Conservation (phyloP, 352 stramenopile genomes). For the Pythium sukuiense region DNA sequence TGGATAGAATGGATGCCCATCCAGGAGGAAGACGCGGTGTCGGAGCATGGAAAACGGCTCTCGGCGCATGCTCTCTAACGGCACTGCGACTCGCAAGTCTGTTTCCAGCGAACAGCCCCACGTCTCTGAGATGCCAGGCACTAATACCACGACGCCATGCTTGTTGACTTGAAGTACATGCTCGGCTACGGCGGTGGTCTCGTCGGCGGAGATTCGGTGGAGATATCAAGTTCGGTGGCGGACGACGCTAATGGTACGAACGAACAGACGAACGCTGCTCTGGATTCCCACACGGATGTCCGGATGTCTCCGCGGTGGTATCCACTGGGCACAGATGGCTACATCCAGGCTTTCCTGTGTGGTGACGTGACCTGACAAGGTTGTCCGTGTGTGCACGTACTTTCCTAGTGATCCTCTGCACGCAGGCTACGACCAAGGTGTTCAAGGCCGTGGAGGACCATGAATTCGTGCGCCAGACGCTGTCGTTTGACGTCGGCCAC, state of each 20-base stretch:
- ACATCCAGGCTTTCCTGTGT: slow-evolving; percentile 1
- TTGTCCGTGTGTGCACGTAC: background rate
- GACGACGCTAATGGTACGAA: slow-evolving; percentile 46
- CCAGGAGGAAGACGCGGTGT: background rate
- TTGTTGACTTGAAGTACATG: slow-evolving; percentile 56
- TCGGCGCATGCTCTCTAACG: background rate
- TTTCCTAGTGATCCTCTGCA: slow-evolving; percentile 49
- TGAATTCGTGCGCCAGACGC: slow-evolving; percentile 53
- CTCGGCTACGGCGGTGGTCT: slow-evolving; percentile 82
- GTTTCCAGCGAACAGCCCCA: slow-evolving; percentile 1
- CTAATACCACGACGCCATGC: background rate
- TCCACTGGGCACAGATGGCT: slow-evolving; percentile 20
- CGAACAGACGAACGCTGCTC: slow-evolving; percentile 1
- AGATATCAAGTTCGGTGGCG: slow-evolving; percentile 53
- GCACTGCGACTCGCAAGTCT: background rate
- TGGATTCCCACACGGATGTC: slow-evolving; percentile 8
- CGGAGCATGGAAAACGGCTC: slow-evolving; percentile 1
- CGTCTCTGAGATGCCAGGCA: background rate
- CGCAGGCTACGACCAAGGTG: slow-evolving; percentile 87
- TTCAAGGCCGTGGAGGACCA: slow-evolving; percentile 63
- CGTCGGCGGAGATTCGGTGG: slow-evolving; percentile 70
- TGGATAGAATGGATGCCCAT: slow-evolving; percentile 2
- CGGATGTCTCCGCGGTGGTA: slow-evolving; percentile 9
- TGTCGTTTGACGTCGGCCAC: slow-evolving; percentile 46
- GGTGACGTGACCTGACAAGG: background rate